Percentiles rank a stretch among this genome's conserved stretches.
phyloP scores from a whole-genome alignment of 805 yeast genomes.

The Kuraishia capsulata region DNA sequence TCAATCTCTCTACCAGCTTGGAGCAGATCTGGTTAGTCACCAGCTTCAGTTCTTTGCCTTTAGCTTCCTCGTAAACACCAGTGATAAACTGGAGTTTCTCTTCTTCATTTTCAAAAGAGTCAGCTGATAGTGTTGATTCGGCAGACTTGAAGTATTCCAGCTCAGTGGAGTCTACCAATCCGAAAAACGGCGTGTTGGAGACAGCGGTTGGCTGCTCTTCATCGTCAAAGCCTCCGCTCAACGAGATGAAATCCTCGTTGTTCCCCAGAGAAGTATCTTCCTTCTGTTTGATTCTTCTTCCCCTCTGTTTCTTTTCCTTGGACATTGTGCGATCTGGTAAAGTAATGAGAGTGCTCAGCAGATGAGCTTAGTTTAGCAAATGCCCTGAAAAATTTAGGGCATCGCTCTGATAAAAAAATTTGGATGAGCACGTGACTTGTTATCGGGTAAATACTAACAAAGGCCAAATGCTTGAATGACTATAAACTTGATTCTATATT shows the following conservation, averaged over 20 bases:
- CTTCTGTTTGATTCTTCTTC: constrained; percentile 19
- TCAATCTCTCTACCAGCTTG: constrained; percentile 78
- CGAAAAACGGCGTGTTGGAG: constrained; percentile 51
- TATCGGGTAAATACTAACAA: too few relatives aligned
- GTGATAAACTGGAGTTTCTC: constrained; percentile 66
- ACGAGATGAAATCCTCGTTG: constrained; percentile 1
- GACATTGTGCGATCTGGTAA: background rate
- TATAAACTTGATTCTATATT: too few relatives aligned
- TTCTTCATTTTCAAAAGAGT: constrained; percentile 66
- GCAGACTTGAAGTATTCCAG: constrained; percentile 90
- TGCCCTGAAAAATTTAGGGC: too few relatives aligned
- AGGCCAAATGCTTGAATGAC: too few relatives aligned
- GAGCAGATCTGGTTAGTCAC: constrained; percentile 95
- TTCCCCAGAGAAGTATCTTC: constrained; percentile 4
- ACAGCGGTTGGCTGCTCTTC: constrained; percentile 4
- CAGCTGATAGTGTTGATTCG: constrained; percentile 73
- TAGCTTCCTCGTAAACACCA: constrained; percentile 76
- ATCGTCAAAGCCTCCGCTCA: constrained; percentile 1
- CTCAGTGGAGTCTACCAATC: constrained; percentile 77
- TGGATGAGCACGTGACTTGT: too few relatives aligned
- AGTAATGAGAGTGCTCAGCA: background rate
- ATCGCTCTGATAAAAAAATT: background rate
- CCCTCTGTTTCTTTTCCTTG: constrained; percentile 14
- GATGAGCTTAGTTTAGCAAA: background rate
- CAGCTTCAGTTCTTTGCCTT: constrained; percentile 83